Conservation (phyloP, 768 basidiomycete species). For the Flagelloscypha sp. region DNA sequence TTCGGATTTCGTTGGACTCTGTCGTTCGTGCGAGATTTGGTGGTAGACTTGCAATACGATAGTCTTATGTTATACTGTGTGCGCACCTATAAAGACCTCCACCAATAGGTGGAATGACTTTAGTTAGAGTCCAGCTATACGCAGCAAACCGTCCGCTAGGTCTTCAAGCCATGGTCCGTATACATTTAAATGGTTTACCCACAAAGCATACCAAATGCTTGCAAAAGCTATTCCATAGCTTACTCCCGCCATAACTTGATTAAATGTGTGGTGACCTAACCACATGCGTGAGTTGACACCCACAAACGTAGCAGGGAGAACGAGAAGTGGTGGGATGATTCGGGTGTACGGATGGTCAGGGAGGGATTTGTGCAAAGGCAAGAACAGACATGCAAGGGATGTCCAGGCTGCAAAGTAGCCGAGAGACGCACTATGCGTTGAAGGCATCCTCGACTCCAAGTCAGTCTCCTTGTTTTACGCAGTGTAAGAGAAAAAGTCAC, state of each 20-base stretch:
- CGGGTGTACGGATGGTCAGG: slow-evolving; percentile 31
- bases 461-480: background rate
- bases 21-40: too few relatives aligned
- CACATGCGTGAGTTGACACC: slow-evolving; percentile 61
- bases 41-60: too few relatives aligned
- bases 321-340: slow-evolving; percentile 35
- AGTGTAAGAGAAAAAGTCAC: slow-evolving; percentile 12
- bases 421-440: slow-evolving; percentile 69
- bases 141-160: background rate
- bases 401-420: slow-evolving; percentile 57
- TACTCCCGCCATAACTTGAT: slow-evolving; percentile 56
- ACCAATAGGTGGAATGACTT: too few relatives aligned
- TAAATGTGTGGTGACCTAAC: slow-evolving; percentile 72
- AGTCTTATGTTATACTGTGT: too few relatives aligned
- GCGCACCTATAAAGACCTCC: too few relatives aligned
- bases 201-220: slow-evolving; percentile 47
- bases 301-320: slow-evolving; percentile 44
- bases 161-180: slow-evolving; percentile 17
- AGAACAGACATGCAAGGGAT: slow-evolving; percentile 43
- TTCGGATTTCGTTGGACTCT: too few relatives aligned
- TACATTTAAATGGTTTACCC: slow-evolving; percentile 32
- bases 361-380: slow-evolving; percentile 53
- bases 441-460: slow-evolving; percentile 57
- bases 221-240: slow-evolving; percentile 48
- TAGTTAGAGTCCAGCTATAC: too few relatives aligned